Conservation (phyloP, 108 stramenopile genomes). For the Skeletonema grethae region DNA sequence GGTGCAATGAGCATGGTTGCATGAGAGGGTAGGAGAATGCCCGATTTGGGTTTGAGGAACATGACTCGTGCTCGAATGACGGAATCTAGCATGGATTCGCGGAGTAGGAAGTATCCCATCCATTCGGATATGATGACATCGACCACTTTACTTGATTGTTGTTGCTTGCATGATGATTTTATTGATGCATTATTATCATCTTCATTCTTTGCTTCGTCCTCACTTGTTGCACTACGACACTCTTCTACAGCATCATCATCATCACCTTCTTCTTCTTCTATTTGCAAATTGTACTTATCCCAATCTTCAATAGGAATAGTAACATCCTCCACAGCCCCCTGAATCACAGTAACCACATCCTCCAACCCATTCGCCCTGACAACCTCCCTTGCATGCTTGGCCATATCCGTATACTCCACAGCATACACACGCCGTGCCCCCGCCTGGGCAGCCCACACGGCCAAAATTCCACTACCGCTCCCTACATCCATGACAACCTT, state of each 20-base stretch:
- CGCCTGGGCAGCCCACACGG: too few relatives aligned
- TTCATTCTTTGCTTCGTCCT: too few relatives aligned
- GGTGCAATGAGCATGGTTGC: constrained; percentile 94
- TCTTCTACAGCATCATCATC: too few relatives aligned
- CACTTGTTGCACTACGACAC: too few relatives aligned
- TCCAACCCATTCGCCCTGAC: constrained; percentile 50
- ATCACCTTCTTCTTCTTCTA: too few relatives aligned
- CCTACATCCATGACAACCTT: too few relatives aligned
- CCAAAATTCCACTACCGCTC: constrained; percentile 10
- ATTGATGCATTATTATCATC: constrained; percentile 47
- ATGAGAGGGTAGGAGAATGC: constrained; percentile 95
- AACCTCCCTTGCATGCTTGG: constrained; percentile 85
- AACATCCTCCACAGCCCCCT: constrained; percentile 55
- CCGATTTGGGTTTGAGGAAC: constrained; percentile 52
- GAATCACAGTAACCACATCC: constrained; percentile 95
- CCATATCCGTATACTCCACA: constrained; percentile 31
- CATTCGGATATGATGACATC: constrained; percentile 88
- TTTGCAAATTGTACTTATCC: too few relatives aligned
- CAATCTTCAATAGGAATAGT: too few relatives aligned
- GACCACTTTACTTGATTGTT: too few relatives aligned
- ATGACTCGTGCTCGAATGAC: too few relatives aligned
- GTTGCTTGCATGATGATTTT: too few relatives aligned
- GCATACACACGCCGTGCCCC: constrained; percentile 71
- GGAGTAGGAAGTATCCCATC: constrained; percentile 99
- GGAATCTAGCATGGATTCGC: constrained; percentile 14